Conservation (phyloP, 108 stramenopile genomes). For the Nannochloropsis salina region DNA sequence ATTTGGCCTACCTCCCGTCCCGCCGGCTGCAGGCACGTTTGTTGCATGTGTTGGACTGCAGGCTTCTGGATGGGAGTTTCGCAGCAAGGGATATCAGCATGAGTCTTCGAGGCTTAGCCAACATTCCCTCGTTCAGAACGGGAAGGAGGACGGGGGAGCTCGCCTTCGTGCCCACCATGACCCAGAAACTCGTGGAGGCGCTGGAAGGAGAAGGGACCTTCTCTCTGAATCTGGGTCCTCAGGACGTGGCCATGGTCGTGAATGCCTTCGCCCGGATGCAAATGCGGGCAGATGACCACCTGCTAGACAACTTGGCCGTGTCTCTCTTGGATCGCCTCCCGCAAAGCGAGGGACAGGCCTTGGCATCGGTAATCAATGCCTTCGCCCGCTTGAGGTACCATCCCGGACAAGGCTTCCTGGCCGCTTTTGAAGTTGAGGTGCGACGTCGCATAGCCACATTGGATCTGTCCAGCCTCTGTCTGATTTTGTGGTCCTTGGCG, state of each 20-base stretch:
- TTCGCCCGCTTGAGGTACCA: constrained; percentile 10
- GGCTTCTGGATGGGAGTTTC: background rate
- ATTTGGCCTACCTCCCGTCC: background rate
- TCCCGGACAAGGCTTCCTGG: background rate
- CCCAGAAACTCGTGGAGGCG: constrained; percentile 1
- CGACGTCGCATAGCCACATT: background rate
- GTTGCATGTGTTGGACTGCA: background rate
- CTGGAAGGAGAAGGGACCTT: constrained; percentile 5
- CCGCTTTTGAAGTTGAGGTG: background rate
- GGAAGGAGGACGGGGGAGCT: background rate
- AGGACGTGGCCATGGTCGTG: background rate
- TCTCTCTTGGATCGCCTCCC: background rate
- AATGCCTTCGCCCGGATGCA: background rate
- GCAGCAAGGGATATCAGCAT: background rate
- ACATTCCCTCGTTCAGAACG: background rate
- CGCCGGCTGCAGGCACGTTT: background rate
- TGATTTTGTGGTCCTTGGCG: background rate
- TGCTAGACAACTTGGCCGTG: background rate
- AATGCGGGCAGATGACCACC: background rate
- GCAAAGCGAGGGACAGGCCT: background rate
- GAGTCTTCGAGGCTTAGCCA: background rate
- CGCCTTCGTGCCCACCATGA: background rate
- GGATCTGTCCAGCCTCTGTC: constrained; percentile 10
- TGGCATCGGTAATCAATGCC: constrained; percentile 8
- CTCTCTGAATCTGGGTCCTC: background rate